These are phyloP conservation scores for Xerocomus minutiporus DNA, from an alignment of 1,284 basidiomycete species.

Conservation along the genomic window DNA sequence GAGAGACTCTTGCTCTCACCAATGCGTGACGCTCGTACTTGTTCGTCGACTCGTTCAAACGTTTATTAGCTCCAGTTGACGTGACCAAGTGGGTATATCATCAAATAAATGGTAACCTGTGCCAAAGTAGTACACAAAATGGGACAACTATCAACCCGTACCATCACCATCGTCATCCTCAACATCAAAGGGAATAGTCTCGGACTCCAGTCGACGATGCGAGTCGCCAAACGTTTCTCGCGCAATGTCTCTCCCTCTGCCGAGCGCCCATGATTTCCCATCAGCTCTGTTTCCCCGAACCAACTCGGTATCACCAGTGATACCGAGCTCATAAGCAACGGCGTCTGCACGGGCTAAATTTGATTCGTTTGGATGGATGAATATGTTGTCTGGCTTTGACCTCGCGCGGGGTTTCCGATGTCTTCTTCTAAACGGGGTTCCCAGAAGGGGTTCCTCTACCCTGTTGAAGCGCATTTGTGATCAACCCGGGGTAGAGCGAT, in stretches of 20 bases:
- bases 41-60: too few species aligned
- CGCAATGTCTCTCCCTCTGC: constrained; percentile 38
- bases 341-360: constrained; percentile 63
- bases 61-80: background rate
- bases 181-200: constrained; percentile 11
- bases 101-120: background rate
- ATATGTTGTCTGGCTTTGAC: constrained; percentile 54
- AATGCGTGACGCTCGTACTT: too few species aligned
- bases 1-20: too few species aligned
- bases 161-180: constrained; percentile 14
- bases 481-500: background rate
- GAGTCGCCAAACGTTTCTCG: constrained; percentile 27
- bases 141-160: background rate
- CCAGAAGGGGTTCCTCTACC: constrained; percentile 36
- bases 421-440: constrained; percentile 12
- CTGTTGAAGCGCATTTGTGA: constrained; percentile 6
- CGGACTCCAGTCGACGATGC: constrained; percentile 6
- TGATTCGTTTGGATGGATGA: constrained; percentile 58
- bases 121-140: background rate
- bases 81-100: background rate
- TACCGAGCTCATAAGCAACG: constrained; percentile 48
- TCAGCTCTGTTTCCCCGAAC: constrained; percentile 33
- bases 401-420: constrained; percentile 39
- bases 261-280: constrained; percentile 38
- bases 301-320: constrained; percentile 42